phyloP scores from a whole-genome alignment of 2,329 filamentous ascomycete genomes.

The Aspergillus jensenii region DNA sequence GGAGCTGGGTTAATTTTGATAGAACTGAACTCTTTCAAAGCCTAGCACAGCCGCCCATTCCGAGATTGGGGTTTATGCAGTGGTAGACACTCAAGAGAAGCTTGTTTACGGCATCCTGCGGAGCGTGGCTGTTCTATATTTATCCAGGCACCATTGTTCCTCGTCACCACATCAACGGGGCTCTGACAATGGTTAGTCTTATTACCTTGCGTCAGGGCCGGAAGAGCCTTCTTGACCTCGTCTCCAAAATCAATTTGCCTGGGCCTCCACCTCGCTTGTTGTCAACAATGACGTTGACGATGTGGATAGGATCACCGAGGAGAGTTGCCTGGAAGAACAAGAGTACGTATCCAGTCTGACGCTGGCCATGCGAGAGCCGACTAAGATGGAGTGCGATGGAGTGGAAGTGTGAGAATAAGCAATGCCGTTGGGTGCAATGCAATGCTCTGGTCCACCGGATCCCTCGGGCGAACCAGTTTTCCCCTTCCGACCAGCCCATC shows the following conservation, averaged over 20 bases:
- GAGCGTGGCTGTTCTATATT: background rate
- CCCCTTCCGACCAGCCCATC: slow-evolving; percentile 5
- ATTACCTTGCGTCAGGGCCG: background rate
- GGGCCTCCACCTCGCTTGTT: background rate
- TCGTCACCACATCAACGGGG: background rate
- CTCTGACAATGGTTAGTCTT: background rate
- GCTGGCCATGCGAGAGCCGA: background rate
- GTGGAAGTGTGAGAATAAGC: background rate
- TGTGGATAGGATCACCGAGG: background rate
- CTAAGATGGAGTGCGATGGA: background rate
- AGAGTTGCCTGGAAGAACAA: slow-evolving; percentile 1
- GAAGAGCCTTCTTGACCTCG: background rate
- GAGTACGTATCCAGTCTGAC: slow-evolving; percentile 2
- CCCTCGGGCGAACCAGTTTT: background rate
- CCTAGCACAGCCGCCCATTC: background rate
- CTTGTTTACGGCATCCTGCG: background rate
- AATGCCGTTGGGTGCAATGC: slow-evolving; percentile 1
- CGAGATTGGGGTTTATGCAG: background rate
- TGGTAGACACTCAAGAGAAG: background rate
- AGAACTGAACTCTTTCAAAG: no score
- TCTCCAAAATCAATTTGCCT: background rate
- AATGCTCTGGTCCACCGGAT: background rate
- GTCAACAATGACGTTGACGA: background rate
- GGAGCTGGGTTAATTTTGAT: no score
- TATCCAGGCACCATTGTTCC: background rate